Evolutionary conservation across 108 stramenopile genomes (phyloP).

Genomic region (Nitzschia putrida): DNA sequence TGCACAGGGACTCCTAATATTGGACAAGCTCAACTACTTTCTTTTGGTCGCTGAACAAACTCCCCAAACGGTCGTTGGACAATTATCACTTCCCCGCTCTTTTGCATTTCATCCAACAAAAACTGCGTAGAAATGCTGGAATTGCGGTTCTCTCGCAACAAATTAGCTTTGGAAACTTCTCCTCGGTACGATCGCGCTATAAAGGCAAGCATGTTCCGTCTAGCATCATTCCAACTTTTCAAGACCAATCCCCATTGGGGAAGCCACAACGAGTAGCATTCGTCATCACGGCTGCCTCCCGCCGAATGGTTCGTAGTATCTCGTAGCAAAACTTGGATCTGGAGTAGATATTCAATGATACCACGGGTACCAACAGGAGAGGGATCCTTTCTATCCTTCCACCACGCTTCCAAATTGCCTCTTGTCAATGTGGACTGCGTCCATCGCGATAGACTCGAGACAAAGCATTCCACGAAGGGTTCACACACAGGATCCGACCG

Average conservation of each 20-base stretch:
- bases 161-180: slow-evolving; percentile 26
- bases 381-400: not conserved
- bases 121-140: slow-evolving; percentile 29
- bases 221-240: slow-evolving; percentile 30
- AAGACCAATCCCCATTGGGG: slow-evolving; percentile 35
- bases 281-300: not conserved
- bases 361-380: too few relatives aligned
- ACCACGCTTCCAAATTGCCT: slow-evolving; percentile 17
- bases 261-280: slow-evolving; percentile 27
- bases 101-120: slow-evolving; percentile 24
- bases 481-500: not conserved
- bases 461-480: slow-evolving; percentile 29
- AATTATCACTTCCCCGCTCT: slow-evolving; percentile 9
- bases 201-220: slow-evolving; percentile 18
- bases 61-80: slow-evolving; percentile 37
- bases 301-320: slow-evolving; percentile 9
- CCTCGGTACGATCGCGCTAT: slow-evolving; percentile 10
- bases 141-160: slow-evolving; percentile 30
- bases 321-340: slow-evolving; percentile 19
- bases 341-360: slow-evolving; percentile 14
- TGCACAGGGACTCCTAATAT: too few relatives aligned
- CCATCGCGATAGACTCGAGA: slow-evolving; percentile 20
- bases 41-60: slow-evolving; percentile 19
- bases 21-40: too few relatives aligned
- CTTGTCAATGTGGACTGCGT: slow-evolving; percentile 14